A percentile compares a stretch with the other conserved stretches of the same genome.
phyloP scores from a whole-genome alignment of 2,329 filamentous ascomycete species.

The Allantophomopsis lycopodina region DNA sequence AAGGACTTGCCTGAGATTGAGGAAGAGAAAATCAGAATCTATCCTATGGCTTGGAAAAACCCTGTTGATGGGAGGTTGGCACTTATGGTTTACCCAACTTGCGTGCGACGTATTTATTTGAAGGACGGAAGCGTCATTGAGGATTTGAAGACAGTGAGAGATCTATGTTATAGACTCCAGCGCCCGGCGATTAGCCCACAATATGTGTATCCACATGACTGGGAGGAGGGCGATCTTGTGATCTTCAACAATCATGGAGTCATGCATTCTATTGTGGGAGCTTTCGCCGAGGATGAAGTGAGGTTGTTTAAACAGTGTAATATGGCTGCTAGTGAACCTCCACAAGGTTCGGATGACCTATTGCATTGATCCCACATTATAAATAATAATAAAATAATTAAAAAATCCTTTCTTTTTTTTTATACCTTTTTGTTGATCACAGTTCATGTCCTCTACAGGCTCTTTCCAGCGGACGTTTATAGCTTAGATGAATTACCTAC shows the following conservation, averaged over 20 bases:
- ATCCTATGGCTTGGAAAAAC: conserved; percentile 70
- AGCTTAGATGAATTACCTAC: no score
- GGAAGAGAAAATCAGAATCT: conserved; percentile 49
- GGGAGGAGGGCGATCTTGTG: conserved; percentile 16
- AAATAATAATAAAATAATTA: no score
- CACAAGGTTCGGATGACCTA: background rate
- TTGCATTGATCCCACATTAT: conserved; percentile 11
- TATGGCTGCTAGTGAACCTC: conserved; percentile 5
- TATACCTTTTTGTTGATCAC: no score
- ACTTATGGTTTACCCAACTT: conserved; percentile 61
- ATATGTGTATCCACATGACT: conserved; percentile 18
- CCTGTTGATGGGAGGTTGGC: conserved; percentile 55
- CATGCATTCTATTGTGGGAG: conserved; percentile 18
- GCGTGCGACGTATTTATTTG: conserved; percentile 54
- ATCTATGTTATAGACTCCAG: conserved; percentile 15
- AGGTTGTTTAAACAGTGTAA: conserved; percentile 19
- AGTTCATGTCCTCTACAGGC: no score
- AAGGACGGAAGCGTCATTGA: conserved; percentile 41
- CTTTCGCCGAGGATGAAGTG: conserved; percentile 9
- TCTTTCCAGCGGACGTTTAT: no score
- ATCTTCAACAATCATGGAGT: conserved; percentile 20
- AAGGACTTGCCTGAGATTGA: conserved; percentile 52
- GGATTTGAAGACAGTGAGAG: conserved; percentile 10
- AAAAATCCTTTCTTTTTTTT: no score
- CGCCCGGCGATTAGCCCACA: conserved; percentile 13